Percentiles rank a stretch among this genome's conserved stretches.
phyloP scores from a whole-genome alignment of 148 eudicot species.

The Arbutus unedo region DNA sequence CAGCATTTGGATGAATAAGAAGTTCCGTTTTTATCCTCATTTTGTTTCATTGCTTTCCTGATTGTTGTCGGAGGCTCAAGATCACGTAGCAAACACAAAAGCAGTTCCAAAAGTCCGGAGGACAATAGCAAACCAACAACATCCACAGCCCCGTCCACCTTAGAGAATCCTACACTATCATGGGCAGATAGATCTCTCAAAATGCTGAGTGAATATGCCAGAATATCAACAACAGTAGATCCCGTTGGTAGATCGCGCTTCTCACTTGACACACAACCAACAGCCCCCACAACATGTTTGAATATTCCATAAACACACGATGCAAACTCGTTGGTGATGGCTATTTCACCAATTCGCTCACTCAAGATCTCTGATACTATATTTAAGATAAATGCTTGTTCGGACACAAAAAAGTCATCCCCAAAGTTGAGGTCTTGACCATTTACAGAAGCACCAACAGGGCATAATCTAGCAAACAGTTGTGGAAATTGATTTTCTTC shows the following conservation, averaged over 20 bases:
- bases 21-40: constrained; percentile 24
- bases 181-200: constrained; percentile 76
- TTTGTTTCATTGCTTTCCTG: constrained; percentile 50
- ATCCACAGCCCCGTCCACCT: constrained; percentile 21
- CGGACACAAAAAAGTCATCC: constrained; percentile 33
- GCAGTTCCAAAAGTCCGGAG: constrained; percentile 60
- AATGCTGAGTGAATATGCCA: constrained; percentile 68
- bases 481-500: constrained; percentile 45
- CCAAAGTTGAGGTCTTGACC: constrained; percentile 17
- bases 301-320: constrained; percentile 43
- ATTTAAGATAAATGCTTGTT: constrained; percentile 59
- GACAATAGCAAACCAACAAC: constrained; percentile 40
- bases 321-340: constrained; percentile 40
- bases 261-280: constrained; percentile 37
- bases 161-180: constrained; percentile 21
- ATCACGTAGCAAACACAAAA: constrained; percentile 54
- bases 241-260: constrained; percentile 59
- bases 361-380: constrained; percentile 56
- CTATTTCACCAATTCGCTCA: constrained; percentile 48
- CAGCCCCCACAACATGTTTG: constrained; percentile 32
- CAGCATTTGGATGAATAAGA: constrained; percentile 40
- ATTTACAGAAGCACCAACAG: constrained; percentile 16
- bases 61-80: constrained; percentile 78
- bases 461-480: constrained; percentile 38
- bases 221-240: constrained; percentile 44